Percentiles rank a stretch among this genome's conserved stretches.
phyloP scores from a whole-genome alignment of 2,329 filamentous ascomycete species.

The Cryphonectria naterciae region DNA sequence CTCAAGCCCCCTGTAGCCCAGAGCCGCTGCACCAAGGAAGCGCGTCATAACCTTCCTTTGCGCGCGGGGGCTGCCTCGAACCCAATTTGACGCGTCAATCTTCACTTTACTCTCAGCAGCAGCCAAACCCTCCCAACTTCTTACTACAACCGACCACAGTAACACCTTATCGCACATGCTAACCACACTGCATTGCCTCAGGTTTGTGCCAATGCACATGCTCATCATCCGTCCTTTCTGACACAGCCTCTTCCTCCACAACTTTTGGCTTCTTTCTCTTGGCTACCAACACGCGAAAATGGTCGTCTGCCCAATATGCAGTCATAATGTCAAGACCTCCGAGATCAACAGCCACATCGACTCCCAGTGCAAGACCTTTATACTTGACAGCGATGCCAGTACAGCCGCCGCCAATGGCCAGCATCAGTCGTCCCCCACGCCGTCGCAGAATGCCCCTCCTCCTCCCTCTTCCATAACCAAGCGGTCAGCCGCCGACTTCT shows the following conservation, averaged over 20 bases:
- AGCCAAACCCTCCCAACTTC: not conserved
- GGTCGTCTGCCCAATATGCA: constrained; percentile 83
- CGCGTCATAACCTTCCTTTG: not conserved
- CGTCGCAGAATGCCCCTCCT: constrained; percentile 26
- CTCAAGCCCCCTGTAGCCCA: not conserved
- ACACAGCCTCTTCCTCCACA: not conserved
- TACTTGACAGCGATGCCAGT: constrained; percentile 56
- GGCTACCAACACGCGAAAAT: constrained; percentile 36
- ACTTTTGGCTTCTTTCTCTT: not conserved
- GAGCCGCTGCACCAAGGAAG: not conserved
- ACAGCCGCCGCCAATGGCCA: constrained; percentile 39
- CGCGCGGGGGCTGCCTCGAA: not conserved
- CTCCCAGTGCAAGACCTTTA: constrained; percentile 72
- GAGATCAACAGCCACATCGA: constrained; percentile 93
- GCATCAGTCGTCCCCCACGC: constrained; percentile 1
- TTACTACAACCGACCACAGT: not conserved
- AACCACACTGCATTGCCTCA: not conserved
- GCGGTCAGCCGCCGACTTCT: constrained; percentile 61
- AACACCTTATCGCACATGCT: not conserved
- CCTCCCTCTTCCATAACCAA: constrained; percentile 51
- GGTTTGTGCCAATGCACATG: not conserved
- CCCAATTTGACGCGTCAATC: not conserved
- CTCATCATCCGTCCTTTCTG: not conserved
- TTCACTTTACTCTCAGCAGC: not conserved
- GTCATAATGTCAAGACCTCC: constrained; percentile 68